A percentile compares a stretch with the other conserved stretches of the same genome.
These are phyloP conservation scores for Exophiala calicioides DNA, from an alignment of 2,329 filamentous ascomycete species.

Conservation along the genomic window DNA sequence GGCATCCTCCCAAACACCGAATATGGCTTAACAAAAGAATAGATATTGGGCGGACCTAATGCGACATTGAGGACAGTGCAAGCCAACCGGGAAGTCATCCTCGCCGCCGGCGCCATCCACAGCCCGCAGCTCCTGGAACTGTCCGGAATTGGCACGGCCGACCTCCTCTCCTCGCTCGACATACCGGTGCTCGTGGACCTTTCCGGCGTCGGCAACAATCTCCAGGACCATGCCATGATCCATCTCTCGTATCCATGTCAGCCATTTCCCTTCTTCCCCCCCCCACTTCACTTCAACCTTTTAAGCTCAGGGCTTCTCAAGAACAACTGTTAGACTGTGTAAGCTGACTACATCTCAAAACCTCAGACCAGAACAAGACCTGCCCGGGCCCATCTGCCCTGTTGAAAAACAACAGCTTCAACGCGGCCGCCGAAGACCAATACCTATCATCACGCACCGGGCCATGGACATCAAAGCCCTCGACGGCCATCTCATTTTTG, in stretches of 20 bases:
- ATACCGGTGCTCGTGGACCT: constrained; percentile 48
- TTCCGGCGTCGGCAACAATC: constrained; percentile 50
- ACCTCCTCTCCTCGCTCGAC: constrained; percentile 39
- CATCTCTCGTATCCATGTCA: constrained; percentile 17
- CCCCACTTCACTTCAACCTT: constrained; percentile 1
- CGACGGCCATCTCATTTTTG: constrained; percentile 32
- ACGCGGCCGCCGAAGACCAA: constrained; percentile 12
- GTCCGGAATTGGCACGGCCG: constrained; percentile 50
- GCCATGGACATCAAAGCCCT: constrained; percentile 34
- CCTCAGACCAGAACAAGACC: constrained; percentile 26
- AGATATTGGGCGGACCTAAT: constrained; percentile 1
- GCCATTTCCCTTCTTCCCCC: background rate
- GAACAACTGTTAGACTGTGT: too few species aligned
- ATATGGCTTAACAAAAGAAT: background rate
- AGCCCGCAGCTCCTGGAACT: constrained; percentile 50
- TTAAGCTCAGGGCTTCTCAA: too few species aligned
- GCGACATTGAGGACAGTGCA: constrained; percentile 24
- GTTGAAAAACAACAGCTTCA: constrained; percentile 28
- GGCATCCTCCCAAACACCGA: background rate
- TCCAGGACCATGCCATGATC: constrained; percentile 35
- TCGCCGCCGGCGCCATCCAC: constrained; percentile 46
- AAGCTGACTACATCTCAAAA: background rate
- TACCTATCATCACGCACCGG: constrained; percentile 24
- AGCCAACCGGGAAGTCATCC: constrained; percentile 45
- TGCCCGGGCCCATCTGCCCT: constrained; percentile 27